These are phyloP conservation scores for Luffa aegyptiaca DNA, from an alignment of 306 rosid species.

Conservation along the genomic window DNA sequence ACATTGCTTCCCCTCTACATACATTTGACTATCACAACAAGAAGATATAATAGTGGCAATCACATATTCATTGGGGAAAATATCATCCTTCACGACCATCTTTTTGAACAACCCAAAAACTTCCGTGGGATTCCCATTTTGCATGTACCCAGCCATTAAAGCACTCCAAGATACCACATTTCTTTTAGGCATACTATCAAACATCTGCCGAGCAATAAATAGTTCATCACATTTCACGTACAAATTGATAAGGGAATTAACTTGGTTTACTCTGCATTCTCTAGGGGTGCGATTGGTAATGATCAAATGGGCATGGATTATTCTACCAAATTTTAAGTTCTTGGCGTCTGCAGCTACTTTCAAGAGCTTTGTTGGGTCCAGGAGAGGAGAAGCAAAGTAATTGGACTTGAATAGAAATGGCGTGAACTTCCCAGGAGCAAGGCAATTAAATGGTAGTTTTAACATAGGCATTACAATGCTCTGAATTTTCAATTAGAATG, in stretches of 20 bases:
- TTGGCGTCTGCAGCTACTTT: conserved; percentile 11
- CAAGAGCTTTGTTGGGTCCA: conserved; percentile 3
- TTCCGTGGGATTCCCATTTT: neutral
- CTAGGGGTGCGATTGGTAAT: neutral
- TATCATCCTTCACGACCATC: neutral
- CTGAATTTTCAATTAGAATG: neutral
- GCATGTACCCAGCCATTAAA: conserved; percentile 17
- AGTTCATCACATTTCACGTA: conserved; percentile 13
- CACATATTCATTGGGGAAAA: conserved; percentile 10
- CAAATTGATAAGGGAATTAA: conserved; percentile 12
- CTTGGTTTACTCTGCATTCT: neutral
- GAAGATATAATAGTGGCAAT: conserved; percentile 7
- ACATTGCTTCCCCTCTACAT: conserved; percentile 7
- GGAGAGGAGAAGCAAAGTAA: neutral
- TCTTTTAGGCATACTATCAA: conserved; percentile 10
- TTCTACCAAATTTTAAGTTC: conserved; percentile 11
- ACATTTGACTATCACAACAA: conserved; percentile 2
- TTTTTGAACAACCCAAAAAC: conserved; percentile 4
- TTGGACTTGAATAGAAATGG: neutral
- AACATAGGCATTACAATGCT: neutral
- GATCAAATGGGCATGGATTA: conserved; percentile 11
- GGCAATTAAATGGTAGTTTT: neutral
- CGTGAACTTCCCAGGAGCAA: neutral
- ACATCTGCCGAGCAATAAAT: conserved; percentile 1
- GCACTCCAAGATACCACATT: conserved; percentile 16